Percentiles rank a stretch among this genome's conserved stretches.
Evolutionary conservation across 495 filamentous ascomycete genomes (phyloP).

Genomic region (Aspergillus nidulans): DNA sequence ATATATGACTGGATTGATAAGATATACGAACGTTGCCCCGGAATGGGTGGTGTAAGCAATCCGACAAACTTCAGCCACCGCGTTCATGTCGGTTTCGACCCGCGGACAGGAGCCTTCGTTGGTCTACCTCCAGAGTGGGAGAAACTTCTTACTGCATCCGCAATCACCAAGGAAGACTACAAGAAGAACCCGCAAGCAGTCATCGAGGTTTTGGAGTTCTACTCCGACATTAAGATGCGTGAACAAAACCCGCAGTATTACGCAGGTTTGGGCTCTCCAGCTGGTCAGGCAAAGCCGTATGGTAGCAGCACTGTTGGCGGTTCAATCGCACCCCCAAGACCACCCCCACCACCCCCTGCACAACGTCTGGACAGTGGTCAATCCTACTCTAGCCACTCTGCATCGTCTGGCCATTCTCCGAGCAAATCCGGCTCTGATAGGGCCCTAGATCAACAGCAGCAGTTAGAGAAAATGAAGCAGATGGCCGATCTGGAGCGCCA

Average conservation of each 20-base stretch:
- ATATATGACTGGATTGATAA: conserved; percentile 98
- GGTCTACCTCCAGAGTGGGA: conserved; percentile 96
- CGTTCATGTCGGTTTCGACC: conserved; percentile 96
- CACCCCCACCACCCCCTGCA: conserved; percentile 51
- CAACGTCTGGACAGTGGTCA: conserved; percentile 42
- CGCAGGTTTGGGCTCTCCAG: conserved; percentile 58
- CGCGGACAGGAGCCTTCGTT: conserved; percentile 85
- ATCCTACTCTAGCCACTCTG: conserved; percentile 33
- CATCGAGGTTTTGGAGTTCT: conserved; percentile 95
- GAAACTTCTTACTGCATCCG: conserved; percentile 86
- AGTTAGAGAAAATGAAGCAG: conserved; percentile 46
- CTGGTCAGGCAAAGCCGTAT: conserved; percentile 42
- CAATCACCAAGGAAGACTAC: conserved; percentile 96
- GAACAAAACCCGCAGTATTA: conserved; percentile 76
- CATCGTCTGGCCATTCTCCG: conserved; percentile 34
- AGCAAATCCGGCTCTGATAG: conserved; percentile 34
- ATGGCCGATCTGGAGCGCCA: conserved; percentile 48
- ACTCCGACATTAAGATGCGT: conserved; percentile 88
- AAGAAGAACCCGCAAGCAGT: conserved; percentile 97
- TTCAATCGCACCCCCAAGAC: conserved; percentile 76
- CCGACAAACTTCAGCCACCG: conserved; percentile 96
- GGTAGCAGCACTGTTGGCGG: conserved; percentile 47
- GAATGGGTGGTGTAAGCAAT: conserved; percentile 97
- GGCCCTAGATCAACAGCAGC: conserved; percentile 36
- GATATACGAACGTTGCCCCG: conserved; percentile 92